Evolutionary conservation across 164 flowering plant species (phyloP), one percentile per base, ranked within the genome.

Genomic region (Aristolochia contorta): DNA sequence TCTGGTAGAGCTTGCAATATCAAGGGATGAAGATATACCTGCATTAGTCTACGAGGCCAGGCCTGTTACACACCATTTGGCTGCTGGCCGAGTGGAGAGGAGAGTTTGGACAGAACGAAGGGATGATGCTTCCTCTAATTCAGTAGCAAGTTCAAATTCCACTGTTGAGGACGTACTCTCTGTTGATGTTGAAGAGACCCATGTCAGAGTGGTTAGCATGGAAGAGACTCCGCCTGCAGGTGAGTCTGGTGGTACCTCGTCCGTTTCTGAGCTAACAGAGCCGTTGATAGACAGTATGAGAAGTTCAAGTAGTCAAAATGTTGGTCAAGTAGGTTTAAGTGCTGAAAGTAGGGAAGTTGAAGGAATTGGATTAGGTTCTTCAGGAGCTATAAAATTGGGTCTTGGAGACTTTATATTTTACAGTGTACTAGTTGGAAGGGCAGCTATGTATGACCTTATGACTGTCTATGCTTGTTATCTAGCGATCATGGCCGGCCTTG

Each of bases 401-500:
- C 74, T 90, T 0, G 99, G 99, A 16, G 99, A 93, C 77, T 93
- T 93, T 56, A 88, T 93, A 65, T 93, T 93, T 74, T 93, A 93
- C 72, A 90, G 97, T 64, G 97, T 93, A 51, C 72, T 93, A 64
- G 99, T 93, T 67, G 99, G 97, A 21, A 80, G 97, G 68, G 97
- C 99, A 10, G 96, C 99, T 41, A 94, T 88, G 97, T 91, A 86
- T 65, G 97, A 91, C 72, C 78, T 77, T 72, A 94, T 84, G 96
- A 85, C 96, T 0, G 97, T 94, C 18, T 91, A 94, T 75, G 97
- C 99, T 10, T 94, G 97, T 65, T 94, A 94, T 69, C 92, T 94
- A 68, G 96, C 99, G 32, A 87, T 94, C 47, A 76, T 94, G 51
- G 97, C 97, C 53, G 99, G 97, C 62, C 93, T 94, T 57, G 97